A percentile compares a stretch with the other conserved stretches of the same genome.
Evolutionary conservation across 176 grass and related monocot species (phyloP).

Genomic region (Bromus sterilis): DNA sequence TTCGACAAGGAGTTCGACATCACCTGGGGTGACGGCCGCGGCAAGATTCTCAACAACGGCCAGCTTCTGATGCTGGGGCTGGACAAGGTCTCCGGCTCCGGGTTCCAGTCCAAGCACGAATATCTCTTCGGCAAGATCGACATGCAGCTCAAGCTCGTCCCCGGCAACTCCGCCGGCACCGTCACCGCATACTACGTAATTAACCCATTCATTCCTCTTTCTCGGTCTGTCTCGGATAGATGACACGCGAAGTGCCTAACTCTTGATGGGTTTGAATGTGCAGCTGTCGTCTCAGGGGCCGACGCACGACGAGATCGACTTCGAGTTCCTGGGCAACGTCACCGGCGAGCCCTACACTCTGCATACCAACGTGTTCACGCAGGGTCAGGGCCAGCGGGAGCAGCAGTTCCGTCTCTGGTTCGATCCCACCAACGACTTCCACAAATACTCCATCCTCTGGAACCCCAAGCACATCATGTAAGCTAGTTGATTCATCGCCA

Average conservation of each 20-base stretch:
- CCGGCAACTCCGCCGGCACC: slow-evolving; percentile 83
- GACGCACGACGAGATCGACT: slow-evolving; percentile 89
- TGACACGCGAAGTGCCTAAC: too few species aligned
- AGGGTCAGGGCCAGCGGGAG: slow-evolving; percentile 72
- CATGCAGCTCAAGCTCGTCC: slow-evolving; percentile 79
- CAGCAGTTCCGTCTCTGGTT: slow-evolving; percentile 87
- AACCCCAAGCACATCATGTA: slow-evolving; percentile 87
- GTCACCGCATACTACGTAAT: slow-evolving; percentile 89
- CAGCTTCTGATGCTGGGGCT: slow-evolving; percentile 56
- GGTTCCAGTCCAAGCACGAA: slow-evolving; percentile 79
- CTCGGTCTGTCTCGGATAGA: accelerated
- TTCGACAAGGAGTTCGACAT: slow-evolving; percentile 71
- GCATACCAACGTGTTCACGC: slow-evolving; percentile 91
- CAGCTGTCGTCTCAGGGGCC: slow-evolving; percentile 72
- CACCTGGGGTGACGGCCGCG: slow-evolving; percentile 77
- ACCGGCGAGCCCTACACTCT: slow-evolving; percentile 69
- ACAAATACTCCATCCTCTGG: slow-evolving; percentile 91
- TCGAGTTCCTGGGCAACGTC: slow-evolving; percentile 83
- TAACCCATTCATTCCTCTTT: neutral
- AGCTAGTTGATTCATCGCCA: neutral
- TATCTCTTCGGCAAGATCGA: slow-evolving; percentile 95
- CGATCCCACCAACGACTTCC: slow-evolving; percentile 84
- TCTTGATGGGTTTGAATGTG: neutral
- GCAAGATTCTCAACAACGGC: slow-evolving; percentile 47
- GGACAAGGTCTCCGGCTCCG: slow-evolving; percentile 59